Percentiles rank a stretch among this genome's conserved stretches.
Conservation (phyloP, 208 protist species). For the Tetramitus jugosus region DNA sequence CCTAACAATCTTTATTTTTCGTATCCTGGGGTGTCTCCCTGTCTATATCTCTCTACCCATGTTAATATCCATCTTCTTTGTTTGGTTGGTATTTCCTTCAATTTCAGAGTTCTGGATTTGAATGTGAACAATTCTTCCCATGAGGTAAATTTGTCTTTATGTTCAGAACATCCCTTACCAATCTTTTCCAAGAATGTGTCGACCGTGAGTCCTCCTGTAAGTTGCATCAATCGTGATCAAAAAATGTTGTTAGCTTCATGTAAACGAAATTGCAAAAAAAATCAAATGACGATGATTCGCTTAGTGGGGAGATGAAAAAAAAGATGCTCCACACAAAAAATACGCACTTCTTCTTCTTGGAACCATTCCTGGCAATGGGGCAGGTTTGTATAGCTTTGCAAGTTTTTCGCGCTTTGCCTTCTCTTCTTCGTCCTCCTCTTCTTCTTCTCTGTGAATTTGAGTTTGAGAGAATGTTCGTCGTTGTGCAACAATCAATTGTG, state of each 20-base stretch:
- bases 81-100: neutral
- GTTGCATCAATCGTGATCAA: too few relatives aligned
- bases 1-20: neutral
- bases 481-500: too few relatives aligned
- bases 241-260: too few relatives aligned
- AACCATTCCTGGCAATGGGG: neutral
- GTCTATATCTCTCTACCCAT: slow-evolving; percentile 18
- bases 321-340: too few relatives aligned
- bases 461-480: too few relatives aligned
- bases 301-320: too few relatives aligned
- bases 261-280: too few relatives aligned
- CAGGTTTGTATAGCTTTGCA: neutral
- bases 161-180: neutral
- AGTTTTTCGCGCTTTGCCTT: neutral
- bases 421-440: slow-evolving; percentile 1
- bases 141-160: neutral
- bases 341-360: slow-evolving; percentile 5
- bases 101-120: neutral
- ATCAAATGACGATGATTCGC: too few relatives aligned
- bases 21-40: slow-evolving; percentile 1
- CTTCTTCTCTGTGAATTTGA: neutral
- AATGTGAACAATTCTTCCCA: slow-evolving; percentile 14
- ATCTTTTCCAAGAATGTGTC: slow-evolving; percentile 6
- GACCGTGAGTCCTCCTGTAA: too few relatives aligned
- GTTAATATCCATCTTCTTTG: slow-evolving; percentile 16